phyloP scores from a whole-genome alignment of 495 filamentous ascomycete species.

The Neurospora sp. region DNA sequence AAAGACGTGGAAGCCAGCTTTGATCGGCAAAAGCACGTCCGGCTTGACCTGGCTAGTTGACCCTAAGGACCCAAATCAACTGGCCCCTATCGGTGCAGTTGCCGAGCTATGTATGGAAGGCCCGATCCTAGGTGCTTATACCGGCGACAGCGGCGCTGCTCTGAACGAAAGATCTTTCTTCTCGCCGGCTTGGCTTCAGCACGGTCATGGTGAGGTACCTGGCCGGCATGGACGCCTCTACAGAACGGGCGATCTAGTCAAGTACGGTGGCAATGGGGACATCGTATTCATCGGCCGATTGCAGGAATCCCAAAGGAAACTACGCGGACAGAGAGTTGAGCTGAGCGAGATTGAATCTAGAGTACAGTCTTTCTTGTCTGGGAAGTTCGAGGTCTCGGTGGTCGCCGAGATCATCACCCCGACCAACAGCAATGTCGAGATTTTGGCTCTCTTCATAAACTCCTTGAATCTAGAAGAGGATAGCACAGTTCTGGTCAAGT shows the following conservation, averaged over 20 bases:
- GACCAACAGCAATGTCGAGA: neutral
- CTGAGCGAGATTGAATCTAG: constrained; percentile 27
- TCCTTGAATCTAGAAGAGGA: constrained; percentile 20
- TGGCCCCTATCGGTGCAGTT: constrained; percentile 32
- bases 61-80: constrained; percentile 18
- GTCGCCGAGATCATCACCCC: constrained; percentile 34
- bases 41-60: constrained; percentile 17
- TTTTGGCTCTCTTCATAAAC: constrained; percentile 15
- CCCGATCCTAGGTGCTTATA: constrained; percentile 37
- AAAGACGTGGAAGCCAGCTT: neutral
- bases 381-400: constrained; percentile 1
- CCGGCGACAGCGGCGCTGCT: constrained; percentile 17
- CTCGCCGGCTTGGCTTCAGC: constrained; percentile 29
- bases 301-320: constrained; percentile 30
- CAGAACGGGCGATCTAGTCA: constrained; percentile 28
- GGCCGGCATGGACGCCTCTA: constrained; percentile 18
- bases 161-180: neutral
- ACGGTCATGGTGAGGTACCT: neutral
- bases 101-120: constrained; percentile 41
- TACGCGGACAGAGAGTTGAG: constrained; percentile 29
- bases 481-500: neutral
- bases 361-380: constrained; percentile 7
- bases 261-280: constrained; percentile 40
- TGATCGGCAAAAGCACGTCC: neutral
- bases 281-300: constrained; percentile 21